Base-by-base conservation (phyloP, 108 stramenopile genomes). In the Conticribra weissflogii region DNA sequence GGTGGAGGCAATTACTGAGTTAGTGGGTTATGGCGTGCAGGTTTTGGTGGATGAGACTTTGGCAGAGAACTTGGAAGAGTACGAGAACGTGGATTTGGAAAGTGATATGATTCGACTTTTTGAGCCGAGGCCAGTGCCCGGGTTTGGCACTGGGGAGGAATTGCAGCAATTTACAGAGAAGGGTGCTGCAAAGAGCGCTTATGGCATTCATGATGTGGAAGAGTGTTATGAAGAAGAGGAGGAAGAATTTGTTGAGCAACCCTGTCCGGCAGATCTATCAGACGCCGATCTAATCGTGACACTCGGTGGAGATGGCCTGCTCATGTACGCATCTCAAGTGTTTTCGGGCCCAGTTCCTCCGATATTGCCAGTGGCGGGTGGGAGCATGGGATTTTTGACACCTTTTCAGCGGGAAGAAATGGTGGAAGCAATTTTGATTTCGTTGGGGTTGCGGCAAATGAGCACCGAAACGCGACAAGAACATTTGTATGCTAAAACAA, bases 301-400 rank as follows among this genome's bases (percentile, higher is more conserved):
- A 0, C 54, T 94, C 9, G 93, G 93, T 8, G 93, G 91, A 23
- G 95, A 96, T 72, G 95, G 95, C 1, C 61, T 91, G 32, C 65
- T 96, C 29, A 86, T 94, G 83, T 75, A 93, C 70, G 92, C 89
- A 2, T 71, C 82, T 21, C 74, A 76, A n/a, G 44, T 75, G 8
- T 86, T 86, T 46, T 73, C 57, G 30, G 88, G 88, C 29, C 84
- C 95, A 5, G 71, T 84, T 25, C 95, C 95, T 2, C 98, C 98
- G 2, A 85, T 97, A 28, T 56, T 98, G 51, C 89, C 89, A 0
- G 83, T 99, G 5, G 88, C 93, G 0, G 90, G 95, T 18, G 98
- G 98, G 24, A 88, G 86, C 65, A 70, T 99, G 54, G 98, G 98
- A 0, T 99, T 99, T 70, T 65, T 99, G 47, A 96, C 97, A 14